phyloP scores from a whole-genome alignment of 2,329 filamentous ascomycete species.

The Orbilia ellipsospora region DNA sequence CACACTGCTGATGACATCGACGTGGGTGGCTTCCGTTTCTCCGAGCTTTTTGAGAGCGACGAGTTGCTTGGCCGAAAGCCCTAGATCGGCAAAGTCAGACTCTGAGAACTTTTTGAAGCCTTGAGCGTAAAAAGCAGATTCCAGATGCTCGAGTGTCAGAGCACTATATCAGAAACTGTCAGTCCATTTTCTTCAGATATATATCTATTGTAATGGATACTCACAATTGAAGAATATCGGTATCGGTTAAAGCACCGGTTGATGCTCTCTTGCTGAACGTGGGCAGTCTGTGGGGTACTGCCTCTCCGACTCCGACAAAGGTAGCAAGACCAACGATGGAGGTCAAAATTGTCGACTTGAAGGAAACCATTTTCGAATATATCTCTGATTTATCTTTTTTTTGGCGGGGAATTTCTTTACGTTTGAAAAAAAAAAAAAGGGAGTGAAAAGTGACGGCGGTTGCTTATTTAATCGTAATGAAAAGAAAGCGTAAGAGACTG shows the following conservation, averaged over 20 bases:
- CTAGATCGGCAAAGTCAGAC: slow-evolving; percentile 73
- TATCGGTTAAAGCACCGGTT: slow-evolving; percentile 64
- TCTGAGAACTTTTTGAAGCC: slow-evolving; percentile 75
- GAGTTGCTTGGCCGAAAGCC: slow-evolving; percentile 69
- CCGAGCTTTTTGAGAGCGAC: slow-evolving; percentile 72
- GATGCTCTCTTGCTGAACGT: slow-evolving; percentile 53
- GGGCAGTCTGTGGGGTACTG: slow-evolving; percentile 42
- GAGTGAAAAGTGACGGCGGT: neutral
- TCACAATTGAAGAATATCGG: slow-evolving; percentile 69
- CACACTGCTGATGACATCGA: slow-evolving; percentile 70
- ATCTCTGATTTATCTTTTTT: slow-evolving; percentile 6
- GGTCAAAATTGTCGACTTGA: slow-evolving; percentile 52
- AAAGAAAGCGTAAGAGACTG: slow-evolving; percentile 29
- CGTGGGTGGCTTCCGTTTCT: slow-evolving; percentile 72
- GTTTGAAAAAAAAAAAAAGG: neutral
- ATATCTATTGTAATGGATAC: slow-evolving; percentile 63
- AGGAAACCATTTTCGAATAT: slow-evolving; percentile 51
- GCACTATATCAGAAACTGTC: slow-evolving; percentile 65
- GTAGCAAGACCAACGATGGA: slow-evolving; percentile 39
- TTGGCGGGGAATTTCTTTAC: slow-evolving; percentile 18
- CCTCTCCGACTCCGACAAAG: slow-evolving; percentile 43
- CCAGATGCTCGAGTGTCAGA: slow-evolving; percentile 79
- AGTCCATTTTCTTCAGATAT: slow-evolving; percentile 16
- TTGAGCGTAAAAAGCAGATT: slow-evolving; percentile 77
- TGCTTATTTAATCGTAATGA: neutral